Percentiles rank a stretch among this genome's conserved stretches.
Evolutionary conservation across 306 rosid genomes (phyloP).

Genomic region (Mimosa pudica): DNA sequence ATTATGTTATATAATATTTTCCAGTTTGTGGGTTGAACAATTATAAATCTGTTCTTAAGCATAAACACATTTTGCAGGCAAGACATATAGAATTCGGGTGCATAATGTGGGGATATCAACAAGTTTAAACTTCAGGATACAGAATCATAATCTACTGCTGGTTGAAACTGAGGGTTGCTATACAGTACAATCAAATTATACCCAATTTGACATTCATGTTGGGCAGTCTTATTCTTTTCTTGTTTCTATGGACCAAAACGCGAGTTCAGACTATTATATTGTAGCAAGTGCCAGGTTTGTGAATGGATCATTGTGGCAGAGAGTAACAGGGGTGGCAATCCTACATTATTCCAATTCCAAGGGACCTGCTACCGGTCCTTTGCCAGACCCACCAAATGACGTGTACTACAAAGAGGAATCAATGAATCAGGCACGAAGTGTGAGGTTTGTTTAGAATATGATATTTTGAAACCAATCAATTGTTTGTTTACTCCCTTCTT

Average conservation of each 20-base stretch:
- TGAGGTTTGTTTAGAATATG: slow-evolving; percentile 64
- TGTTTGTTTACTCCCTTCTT: background rate
- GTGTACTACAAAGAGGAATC: slow-evolving; percentile 58
- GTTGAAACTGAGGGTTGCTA: slow-evolving; percentile 85
- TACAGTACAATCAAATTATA: slow-evolving; percentile 63
- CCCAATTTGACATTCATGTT: slow-evolving; percentile 78
- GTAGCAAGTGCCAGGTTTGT: slow-evolving; percentile 96
- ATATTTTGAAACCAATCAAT: background rate
- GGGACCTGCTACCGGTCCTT: slow-evolving; percentile 79
- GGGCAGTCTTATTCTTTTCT: slow-evolving; percentile 90
- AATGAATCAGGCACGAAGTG: slow-evolving; percentile 73
- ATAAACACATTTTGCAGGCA: slow-evolving; percentile 62
- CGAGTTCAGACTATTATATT: slow-evolving; percentile 85
- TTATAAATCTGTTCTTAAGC: background rate
- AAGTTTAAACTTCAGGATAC: slow-evolving; percentile 83
- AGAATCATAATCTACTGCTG: slow-evolving; percentile 67
- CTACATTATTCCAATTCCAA: slow-evolving; percentile 77
- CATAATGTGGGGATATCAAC: slow-evolving; percentile 90
- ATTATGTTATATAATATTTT: background rate
- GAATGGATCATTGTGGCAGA: slow-evolving; percentile 82
- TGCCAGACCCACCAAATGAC: slow-evolving; percentile 81
- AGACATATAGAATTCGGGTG: slow-evolving; percentile 77
- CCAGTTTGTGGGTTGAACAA: background rate
- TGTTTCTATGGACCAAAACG: slow-evolving; percentile 81
- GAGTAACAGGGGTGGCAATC: slow-evolving; percentile 85